Evolutionary conservation across 2,329 filamentous ascomycete genomes (phyloP).

Genomic region (Dactylellina haptotyla): DNA sequence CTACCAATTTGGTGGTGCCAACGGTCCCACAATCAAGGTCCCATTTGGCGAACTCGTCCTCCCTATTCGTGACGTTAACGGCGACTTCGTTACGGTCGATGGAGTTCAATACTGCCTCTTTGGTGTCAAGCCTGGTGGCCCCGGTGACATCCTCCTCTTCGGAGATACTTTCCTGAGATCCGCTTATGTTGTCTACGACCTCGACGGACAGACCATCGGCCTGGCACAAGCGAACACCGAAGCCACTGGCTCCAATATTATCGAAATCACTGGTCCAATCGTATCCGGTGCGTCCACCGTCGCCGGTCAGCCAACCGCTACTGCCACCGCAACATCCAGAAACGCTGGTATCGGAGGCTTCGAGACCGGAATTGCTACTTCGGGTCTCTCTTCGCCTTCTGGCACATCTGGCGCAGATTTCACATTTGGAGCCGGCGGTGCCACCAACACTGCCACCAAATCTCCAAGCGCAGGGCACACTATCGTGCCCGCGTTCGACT

Average conservation of each 20-base stretch:
- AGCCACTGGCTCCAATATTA: conserved; percentile 28
- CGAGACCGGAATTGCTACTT: conserved; percentile 26
- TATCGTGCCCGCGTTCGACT: conserved; percentile 36
- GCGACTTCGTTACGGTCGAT: conserved; percentile 64
- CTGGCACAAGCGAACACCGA: conserved; percentile 38
- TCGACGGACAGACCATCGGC: conserved; percentile 62
- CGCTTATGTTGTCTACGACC: conserved; percentile 79
- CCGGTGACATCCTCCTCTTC: conserved; percentile 68
- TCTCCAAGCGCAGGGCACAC: conserved; percentile 17
- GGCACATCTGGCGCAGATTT: conserved; percentile 13
- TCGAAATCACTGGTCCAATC: conserved; percentile 44
- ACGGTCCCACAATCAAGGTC: conserved; percentile 66
- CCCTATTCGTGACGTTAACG: conserved; percentile 62
- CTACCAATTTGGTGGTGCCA: conserved; percentile 42
- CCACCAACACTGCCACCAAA: conserved; percentile 3
- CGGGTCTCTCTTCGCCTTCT: conserved; percentile 14
- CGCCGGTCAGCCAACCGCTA: conserved; percentile 26
- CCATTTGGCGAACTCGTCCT: conserved; percentile 65
- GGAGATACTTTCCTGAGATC: conserved; percentile 80
- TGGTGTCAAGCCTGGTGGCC: conserved; percentile 70
- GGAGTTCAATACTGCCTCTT: conserved; percentile 72
- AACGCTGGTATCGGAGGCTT: conserved; percentile 40
- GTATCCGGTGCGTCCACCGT: conserved; percentile 25
- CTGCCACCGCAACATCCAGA: conserved; percentile 34
- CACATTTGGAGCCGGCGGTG: conserved; percentile 19